A percentile compares a stretch with the other conserved stretches of the same genome.
Evolutionary conservation across 2,329 filamentous ascomycete species (phyloP).

Genomic region (Colletotrichum tropicale): DNA sequence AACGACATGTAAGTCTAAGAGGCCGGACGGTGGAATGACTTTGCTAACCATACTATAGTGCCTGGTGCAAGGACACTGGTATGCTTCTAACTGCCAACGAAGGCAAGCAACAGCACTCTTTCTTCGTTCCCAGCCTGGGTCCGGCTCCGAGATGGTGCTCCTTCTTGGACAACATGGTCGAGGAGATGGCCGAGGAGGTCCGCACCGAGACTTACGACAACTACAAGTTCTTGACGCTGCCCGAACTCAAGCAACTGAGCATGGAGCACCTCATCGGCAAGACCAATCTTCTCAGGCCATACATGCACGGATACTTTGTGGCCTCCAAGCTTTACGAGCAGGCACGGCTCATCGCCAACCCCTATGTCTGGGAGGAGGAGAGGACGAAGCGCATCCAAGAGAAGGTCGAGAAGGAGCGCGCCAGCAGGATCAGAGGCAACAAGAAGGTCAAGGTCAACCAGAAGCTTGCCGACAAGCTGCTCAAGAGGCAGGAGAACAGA

Average conservation of each 20-base stretch:
- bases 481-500: constrained; percentile 67
- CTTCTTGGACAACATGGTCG: constrained; percentile 96
- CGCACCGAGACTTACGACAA: constrained; percentile 92
- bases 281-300: constrained; percentile 87
- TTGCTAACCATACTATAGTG: constrained; percentile 34
- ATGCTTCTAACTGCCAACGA: constrained; percentile 98
- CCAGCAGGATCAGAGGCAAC: constrained; percentile 88
- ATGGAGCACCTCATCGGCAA: constrained; percentile 89
- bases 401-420: constrained; percentile 96
- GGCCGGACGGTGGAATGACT: not conserved
- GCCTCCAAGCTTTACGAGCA: constrained; percentile 95
- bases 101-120: constrained; percentile 91
- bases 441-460: constrained; percentile 99
- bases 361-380: constrained; percentile 92
- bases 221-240: constrained; percentile 94
- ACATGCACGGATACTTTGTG: constrained; percentile 99
- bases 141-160: constrained; percentile 95
- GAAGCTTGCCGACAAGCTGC: constrained; percentile 75
- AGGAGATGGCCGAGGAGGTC: constrained; percentile 93
- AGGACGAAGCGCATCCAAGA: constrained; percentile 89
- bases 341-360: constrained; percentile 89
- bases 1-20: constrained; percentile 69
- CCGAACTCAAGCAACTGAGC: constrained; percentile 85
- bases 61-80: constrained; percentile 88
- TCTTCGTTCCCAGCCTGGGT: constrained; percentile 92